These are phyloP conservation scores for Metschnikowia continentalis DNA, from an alignment of 805 yeast species.

Conservation along the genomic window DNA sequence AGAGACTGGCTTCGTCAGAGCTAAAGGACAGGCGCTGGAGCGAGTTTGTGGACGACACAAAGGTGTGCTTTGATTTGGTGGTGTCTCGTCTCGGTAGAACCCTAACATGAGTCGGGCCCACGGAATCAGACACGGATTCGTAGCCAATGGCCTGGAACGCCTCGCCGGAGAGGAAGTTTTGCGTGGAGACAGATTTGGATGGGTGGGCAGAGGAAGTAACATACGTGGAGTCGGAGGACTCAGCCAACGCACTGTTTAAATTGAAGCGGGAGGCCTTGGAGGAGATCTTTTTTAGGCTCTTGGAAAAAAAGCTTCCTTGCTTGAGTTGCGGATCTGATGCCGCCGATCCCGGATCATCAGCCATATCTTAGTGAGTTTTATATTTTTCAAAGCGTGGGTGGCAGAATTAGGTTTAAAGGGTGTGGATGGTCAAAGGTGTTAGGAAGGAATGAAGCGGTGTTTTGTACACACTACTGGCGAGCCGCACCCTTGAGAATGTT, in stretches of 20 bases:
- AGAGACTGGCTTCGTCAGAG: conserved; percentile 6
- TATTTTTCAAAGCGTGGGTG: no score
- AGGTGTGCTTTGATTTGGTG: conserved; percentile 5
- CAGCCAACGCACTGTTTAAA: conserved; percentile 9
- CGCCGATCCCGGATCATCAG: conserved; percentile 5
- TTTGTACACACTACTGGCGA: conserved; percentile 1
- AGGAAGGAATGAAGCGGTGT: neutral
- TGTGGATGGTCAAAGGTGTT: neutral
- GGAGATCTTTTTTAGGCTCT: conserved; percentile 28
- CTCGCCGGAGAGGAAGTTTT: conserved; percentile 4
- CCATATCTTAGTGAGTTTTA: conserved; percentile 2
- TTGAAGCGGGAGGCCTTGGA: conserved; percentile 26
- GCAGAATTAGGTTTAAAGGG: neutral
- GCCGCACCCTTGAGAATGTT: conserved; percentile 2
- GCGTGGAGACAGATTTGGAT: conserved; percentile 1
- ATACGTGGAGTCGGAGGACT: neutral
- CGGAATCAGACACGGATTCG: conserved; percentile 22
- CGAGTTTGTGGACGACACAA: conserved; percentile 3
- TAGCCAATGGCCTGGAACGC: conserved; percentile 38
- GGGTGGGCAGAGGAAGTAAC: conserved; percentile 5
- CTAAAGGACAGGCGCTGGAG: conserved; percentile 6
- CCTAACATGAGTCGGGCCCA: conserved; percentile 29
- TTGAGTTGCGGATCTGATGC: neutral
- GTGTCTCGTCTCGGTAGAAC: conserved; percentile 10
- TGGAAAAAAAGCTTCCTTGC: conserved; percentile 19